Evolutionary conservation across 441 rosid species (phyloP).

Genomic region (Gossypium davidsonii): DNA sequence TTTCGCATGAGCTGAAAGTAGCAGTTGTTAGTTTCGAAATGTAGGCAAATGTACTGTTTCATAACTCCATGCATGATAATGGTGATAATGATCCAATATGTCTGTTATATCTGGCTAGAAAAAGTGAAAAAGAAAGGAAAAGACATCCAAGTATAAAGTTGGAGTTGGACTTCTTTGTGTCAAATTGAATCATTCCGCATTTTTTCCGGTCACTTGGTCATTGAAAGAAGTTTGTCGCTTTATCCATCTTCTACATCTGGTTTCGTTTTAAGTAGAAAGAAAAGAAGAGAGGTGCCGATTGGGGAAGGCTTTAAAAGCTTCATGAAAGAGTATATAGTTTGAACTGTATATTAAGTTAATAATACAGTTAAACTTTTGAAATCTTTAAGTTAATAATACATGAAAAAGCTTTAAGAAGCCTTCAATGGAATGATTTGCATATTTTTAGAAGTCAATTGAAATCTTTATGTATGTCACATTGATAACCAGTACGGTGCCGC

Average conservation of each 20-base stretch:
- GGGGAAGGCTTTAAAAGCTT: constrained; percentile 5
- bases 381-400: not conserved
- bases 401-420: not conserved
- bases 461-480: not conserved
- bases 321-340: not conserved
- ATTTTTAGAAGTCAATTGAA: constrained; percentile 1
- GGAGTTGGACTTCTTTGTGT: not conserved
- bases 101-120: not conserved
- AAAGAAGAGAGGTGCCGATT: not conserved
- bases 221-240: not conserved
- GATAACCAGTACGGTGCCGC: constrained; percentile 3
- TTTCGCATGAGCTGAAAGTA: not conserved
- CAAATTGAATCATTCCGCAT: not conserved
- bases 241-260: not conserved
- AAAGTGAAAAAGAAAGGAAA: not conserved
- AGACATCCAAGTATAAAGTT: not conserved
- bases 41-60: not conserved
- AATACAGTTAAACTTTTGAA: not conserved
- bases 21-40: not conserved
- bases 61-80: not conserved
- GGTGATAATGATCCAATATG: not conserved
- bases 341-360: constrained; percentile 10
- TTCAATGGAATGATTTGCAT: not conserved
- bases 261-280: not conserved
- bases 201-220: not conserved